Percentiles rank a stretch among this genome's conserved stretches.
These are phyloP conservation scores for Globisporangium rhizosaccharum DNA, from an alignment of 352 stramenopile genomes.

Conservation along the genomic window DNA sequence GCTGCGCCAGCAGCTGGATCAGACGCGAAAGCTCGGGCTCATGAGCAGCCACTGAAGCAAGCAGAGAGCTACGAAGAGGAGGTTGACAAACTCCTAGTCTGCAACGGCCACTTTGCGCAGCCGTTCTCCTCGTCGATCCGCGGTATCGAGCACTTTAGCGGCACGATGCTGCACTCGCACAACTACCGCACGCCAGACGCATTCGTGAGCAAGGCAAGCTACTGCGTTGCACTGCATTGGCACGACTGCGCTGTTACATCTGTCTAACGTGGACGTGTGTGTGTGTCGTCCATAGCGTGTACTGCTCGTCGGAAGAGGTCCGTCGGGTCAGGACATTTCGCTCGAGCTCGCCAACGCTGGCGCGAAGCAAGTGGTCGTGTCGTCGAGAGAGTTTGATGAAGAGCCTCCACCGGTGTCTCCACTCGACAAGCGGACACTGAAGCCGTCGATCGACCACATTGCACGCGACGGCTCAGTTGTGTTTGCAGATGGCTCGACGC, in stretches of 20 bases:
- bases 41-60: slow-evolving; percentile 20
- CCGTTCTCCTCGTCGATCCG: slow-evolving; percentile 41
- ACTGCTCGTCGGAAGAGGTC: slow-evolving; percentile 58
- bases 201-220: slow-evolving; percentile 33
- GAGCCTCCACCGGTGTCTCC: slow-evolving; percentile 13
- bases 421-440: slow-evolving; percentile 39
- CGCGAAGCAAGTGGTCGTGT: slow-evolving; percentile 53
- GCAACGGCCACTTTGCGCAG: slow-evolving; percentile 73
- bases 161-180: slow-evolving; percentile 41
- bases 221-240: neutral
- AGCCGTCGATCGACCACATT: slow-evolving; percentile 51
- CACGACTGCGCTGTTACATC: neutral
- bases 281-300: slow-evolving; percentile 28
- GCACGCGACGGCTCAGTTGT: slow-evolving; percentile 39
- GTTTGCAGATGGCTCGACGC: slow-evolving; percentile 51
- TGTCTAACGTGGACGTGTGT: neutral
- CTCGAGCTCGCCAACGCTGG: slow-evolving; percentile 45
- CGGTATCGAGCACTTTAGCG: slow-evolving; percentile 47
- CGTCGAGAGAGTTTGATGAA: slow-evolving; percentile 34
- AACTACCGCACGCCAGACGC: slow-evolving; percentile 41
- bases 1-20: slow-evolving; percentile 19
- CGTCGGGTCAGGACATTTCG: slow-evolving; percentile 76
- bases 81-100: slow-evolving; percentile 73
- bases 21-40: slow-evolving; percentile 16
- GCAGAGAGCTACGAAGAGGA: slow-evolving; percentile 51